Conservation (phyloP, 1,284 basidiomycete genomes). For the Cryptococcus hybrid region DNA sequence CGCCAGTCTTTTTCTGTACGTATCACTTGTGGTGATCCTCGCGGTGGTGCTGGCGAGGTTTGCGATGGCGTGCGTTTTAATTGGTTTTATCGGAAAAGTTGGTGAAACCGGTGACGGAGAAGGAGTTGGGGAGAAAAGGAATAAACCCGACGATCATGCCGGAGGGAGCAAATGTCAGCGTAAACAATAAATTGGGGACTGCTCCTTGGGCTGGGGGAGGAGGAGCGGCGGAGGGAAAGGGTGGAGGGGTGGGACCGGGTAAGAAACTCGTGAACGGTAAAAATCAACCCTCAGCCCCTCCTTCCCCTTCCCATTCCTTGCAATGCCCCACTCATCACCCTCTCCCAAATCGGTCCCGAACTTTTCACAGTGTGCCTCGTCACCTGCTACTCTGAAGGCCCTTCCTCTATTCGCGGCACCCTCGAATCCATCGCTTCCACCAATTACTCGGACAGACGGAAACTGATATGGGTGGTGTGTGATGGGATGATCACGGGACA, state of each 20-base stretch:
- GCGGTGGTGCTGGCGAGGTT: slow-evolving; percentile 88
- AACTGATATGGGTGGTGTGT: slow-evolving; percentile 91
- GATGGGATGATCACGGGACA: slow-evolving; percentile 99
- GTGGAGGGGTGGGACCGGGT: slow-evolving; percentile 14
- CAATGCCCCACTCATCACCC: slow-evolving; percentile 52
- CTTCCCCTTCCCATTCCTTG: slow-evolving; percentile 25
- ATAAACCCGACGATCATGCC: slow-evolving; percentile 95
- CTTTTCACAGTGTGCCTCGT: slow-evolving; percentile 93
- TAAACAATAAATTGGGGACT: slow-evolving; percentile 83
- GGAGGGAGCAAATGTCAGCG: slow-evolving; percentile 84
- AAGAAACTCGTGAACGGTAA: slow-evolving; percentile 47
- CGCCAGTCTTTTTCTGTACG: slow-evolving; percentile 84
- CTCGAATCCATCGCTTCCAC: slow-evolving; percentile 89
- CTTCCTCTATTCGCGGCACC: slow-evolving; percentile 86
- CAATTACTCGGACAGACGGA: slow-evolving; percentile 85
- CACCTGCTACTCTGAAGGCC: slow-evolving; percentile 97
- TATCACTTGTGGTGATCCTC: slow-evolving; percentile 87
- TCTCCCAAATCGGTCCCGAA: slow-evolving; percentile 87
- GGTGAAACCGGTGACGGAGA: slow-evolving; percentile 63
- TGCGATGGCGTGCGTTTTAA: slow-evolving; percentile 91
- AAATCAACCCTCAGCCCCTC: slow-evolving; percentile 22
- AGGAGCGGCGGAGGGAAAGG: slow-evolving; percentile 34
- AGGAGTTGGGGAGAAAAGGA: slow-evolving; percentile 63
- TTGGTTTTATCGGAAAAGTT: slow-evolving; percentile 87
- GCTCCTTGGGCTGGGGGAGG: slow-evolving; percentile 78